These are phyloP conservation scores for Seminavis robusta DNA, from an alignment of 108 stramenopile species.

Conservation along the genomic window DNA sequence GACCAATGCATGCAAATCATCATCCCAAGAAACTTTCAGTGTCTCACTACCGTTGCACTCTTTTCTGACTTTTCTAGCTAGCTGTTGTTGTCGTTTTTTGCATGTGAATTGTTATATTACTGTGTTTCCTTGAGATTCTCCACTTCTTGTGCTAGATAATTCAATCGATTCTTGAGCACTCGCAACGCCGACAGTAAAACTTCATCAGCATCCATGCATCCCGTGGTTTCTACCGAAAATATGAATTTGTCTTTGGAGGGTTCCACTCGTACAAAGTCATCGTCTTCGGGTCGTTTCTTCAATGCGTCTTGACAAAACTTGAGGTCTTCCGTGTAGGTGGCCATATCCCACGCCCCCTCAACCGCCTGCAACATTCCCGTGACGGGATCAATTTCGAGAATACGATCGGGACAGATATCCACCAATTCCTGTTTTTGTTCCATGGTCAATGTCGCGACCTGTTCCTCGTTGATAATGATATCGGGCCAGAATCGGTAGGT, in stretches of 20 bases:
- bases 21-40: too few relatives aligned
- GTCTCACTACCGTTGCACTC: too few relatives aligned
- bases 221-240: constrained; percentile 85
- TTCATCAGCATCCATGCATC: constrained; percentile 88
- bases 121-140: constrained; percentile 78
- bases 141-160: constrained; percentile 74
- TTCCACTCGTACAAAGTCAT: constrained; percentile 77
- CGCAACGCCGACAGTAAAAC: constrained; percentile 68
- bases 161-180: constrained; percentile 78
- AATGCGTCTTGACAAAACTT: constrained; percentile 61
- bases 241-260: constrained; percentile 71
- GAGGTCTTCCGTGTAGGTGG: constrained; percentile 84
- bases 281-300: constrained; percentile 82
- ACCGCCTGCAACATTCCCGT: constrained; percentile 62
- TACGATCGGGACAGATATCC: constrained; percentile 85
- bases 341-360: constrained; percentile 80
- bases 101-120: too few relatives aligned
- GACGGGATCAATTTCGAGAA: constrained; percentile 72
- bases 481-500: constrained; percentile 93
- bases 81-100: too few relatives aligned
- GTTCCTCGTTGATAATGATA: constrained; percentile 88
- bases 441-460: constrained; percentile 74
- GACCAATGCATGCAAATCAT: too few relatives aligned
- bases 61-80: too few relatives aligned
- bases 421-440: constrained; percentile 89